Evolutionary conservation across 2,329 filamentous ascomycete species (phyloP), one percentile per base, ranked within the genome.

Genomic region (Fusarium cyanostomum): DNA sequence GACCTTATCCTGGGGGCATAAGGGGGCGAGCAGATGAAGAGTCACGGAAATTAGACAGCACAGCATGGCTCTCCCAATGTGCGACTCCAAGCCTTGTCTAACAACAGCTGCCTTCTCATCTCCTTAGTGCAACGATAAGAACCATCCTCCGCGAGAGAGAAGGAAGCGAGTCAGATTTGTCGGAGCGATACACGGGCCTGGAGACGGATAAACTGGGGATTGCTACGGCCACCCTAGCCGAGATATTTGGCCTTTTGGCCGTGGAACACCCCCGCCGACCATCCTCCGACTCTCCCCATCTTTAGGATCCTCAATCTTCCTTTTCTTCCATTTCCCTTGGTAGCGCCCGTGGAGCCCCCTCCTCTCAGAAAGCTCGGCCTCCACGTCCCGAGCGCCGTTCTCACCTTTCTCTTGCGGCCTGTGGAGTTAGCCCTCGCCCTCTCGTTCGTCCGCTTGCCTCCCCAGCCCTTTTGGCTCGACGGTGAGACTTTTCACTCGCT

Each of bases 401-500:
- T 65, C 62, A 65, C 62, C 61, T 65, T 34, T 31, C 38, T 46
- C 39, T 37, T 41, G 24, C 30, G 50, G 35, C 44, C 26, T 52
- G 50, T 67, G 65, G 62, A 54, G 52, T 54, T 34, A 13, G 11
- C 18, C 41, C 10, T 34, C 13, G 28, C 15, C 35, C 21, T 57
- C 33, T 63, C 28, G 39, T 61, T 70, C 65, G 65, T 24, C 67
- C 67, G 67, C 67, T 67, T 69, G 52, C 56, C 45, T 33, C 31
- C 42, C 44, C 56, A 57, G 43, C 51, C 27, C 30, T 49, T 54
- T 21, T 66, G n/a, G n/a, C 60, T 68, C 52, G 57, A 70, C 59
- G 65, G 67, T 70, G 67, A 70, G 67, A 65, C 64, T 67, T 69
- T 65, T 57, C 43, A 64, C 52, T 48, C 46, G 48, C 52, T 60